phyloP scores from a whole-genome alignment of 768 basidiomycete genomes.

The Leccinum aurantiacum region DNA sequence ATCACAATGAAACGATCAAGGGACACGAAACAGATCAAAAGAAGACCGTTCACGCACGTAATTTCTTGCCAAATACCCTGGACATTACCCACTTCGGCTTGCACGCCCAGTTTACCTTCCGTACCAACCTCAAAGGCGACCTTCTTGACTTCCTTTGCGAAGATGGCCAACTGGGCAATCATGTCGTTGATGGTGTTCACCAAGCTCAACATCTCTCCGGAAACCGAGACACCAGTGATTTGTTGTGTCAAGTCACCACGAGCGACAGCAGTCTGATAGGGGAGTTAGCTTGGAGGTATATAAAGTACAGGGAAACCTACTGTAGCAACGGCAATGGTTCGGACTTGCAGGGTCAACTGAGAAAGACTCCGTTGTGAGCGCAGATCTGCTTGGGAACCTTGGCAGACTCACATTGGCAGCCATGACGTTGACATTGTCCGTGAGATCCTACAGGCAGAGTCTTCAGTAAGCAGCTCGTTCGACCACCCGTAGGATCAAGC shows the following conservation, averaged over 20 bases:
- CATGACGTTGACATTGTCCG: slow-evolving; percentile 96
- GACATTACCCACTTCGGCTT: slow-evolving; percentile 94
- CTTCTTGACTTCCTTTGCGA: slow-evolving; percentile 84
- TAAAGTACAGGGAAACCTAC: slow-evolving; percentile 41
- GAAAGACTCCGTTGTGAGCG: slow-evolving; percentile 7
- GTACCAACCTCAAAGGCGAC: slow-evolving; percentile 98
- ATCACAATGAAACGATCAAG: slow-evolving; percentile 1
- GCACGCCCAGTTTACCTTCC: slow-evolving; percentile 97
- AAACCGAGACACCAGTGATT: slow-evolving; percentile 87
- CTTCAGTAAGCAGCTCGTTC: neutral
- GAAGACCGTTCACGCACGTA: slow-evolving; percentile 57
- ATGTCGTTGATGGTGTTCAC: slow-evolving; percentile 97
- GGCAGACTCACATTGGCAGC: slow-evolving; percentile 71
- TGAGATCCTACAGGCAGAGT: slow-evolving; percentile 59
- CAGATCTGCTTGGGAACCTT: neutral
- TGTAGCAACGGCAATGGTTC: slow-evolving; percentile 90
- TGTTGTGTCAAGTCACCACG: slow-evolving; percentile 92
- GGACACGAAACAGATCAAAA: neutral
- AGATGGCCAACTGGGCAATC: slow-evolving; percentile 68
- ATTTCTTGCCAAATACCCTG: slow-evolving; percentile 99
- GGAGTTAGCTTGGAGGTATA: neutral
- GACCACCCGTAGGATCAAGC: neutral
- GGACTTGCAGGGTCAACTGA: slow-evolving; percentile 88
- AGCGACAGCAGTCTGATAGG: slow-evolving; percentile 78
- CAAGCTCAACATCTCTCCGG: slow-evolving; percentile 93